Conservation (phyloP, 176 grass and related monocot genomes). For the Calamus simplicifolius region DNA sequence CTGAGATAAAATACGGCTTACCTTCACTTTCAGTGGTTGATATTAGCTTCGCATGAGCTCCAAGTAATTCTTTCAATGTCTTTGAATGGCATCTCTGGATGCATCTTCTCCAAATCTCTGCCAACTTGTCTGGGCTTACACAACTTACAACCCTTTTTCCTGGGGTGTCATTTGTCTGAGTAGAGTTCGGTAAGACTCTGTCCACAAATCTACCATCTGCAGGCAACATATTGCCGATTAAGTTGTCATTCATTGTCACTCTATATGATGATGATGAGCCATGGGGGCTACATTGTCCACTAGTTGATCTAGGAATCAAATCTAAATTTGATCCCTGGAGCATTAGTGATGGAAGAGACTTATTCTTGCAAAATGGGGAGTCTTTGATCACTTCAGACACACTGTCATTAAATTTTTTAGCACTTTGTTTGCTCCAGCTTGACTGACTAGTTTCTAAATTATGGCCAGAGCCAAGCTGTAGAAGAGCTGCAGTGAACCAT, state of each 20-base stretch:
- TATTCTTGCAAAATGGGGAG: slow-evolving; percentile 42
- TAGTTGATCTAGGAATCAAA: slow-evolving; percentile 31
- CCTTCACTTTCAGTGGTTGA: slow-evolving; percentile 51
- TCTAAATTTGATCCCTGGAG: slow-evolving; percentile 28
- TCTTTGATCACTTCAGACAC: slow-evolving; percentile 38
- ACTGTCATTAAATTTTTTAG: slow-evolving; percentile 39
- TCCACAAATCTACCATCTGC: slow-evolving; percentile 41
- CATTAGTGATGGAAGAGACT: slow-evolving; percentile 24
- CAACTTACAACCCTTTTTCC: slow-evolving; percentile 20
- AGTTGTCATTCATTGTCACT: slow-evolving; percentile 17
- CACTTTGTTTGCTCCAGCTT: slow-evolving; percentile 45
- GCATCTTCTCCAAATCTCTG: no score
- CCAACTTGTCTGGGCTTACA: slow-evolving; percentile 36
- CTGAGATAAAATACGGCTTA: slow-evolving; percentile 13
- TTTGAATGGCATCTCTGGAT: neutral
- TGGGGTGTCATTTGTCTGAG: slow-evolving; percentile 19
- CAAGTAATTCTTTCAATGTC: slow-evolving; percentile 61
- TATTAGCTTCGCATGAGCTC: slow-evolving; percentile 50
- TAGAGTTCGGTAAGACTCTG: slow-evolving; percentile 28
- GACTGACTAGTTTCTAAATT: slow-evolving; percentile 59
- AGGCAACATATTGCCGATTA: slow-evolving; percentile 2
- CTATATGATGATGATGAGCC: slow-evolving; percentile 31
- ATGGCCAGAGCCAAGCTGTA: slow-evolving; percentile 33
- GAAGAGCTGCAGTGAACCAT: slow-evolving; percentile 8
- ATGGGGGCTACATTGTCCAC: slow-evolving; percentile 16